phyloP scores from a whole-genome alignment of 2,329 filamentous ascomycete genomes.

The Penicillium sp. region DNA sequence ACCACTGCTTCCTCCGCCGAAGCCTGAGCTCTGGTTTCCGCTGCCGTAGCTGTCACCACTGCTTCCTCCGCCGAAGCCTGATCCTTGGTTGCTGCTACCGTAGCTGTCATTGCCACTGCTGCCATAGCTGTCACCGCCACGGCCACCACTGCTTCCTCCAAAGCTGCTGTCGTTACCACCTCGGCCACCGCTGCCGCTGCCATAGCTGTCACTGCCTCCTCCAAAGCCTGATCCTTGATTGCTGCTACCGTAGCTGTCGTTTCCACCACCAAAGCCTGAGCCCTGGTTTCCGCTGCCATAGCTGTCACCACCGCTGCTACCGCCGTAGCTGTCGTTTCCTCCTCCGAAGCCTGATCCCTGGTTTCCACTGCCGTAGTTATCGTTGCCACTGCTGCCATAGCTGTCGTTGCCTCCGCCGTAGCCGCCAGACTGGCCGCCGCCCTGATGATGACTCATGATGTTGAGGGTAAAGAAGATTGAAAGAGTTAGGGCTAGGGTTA shows the following conservation, averaged over 20 bases:
- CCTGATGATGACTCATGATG: slow-evolving; percentile 11
- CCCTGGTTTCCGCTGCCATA: not conserved
- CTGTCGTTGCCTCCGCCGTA: slow-evolving; percentile 3
- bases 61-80: not conserved
- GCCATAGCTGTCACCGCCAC: not conserved
- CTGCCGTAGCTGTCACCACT: not conserved
- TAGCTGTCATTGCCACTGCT: not conserved
- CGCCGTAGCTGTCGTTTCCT: slow-evolving; percentile 1
- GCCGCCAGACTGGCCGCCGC: slow-evolving; percentile 7
- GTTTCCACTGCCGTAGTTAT: slow-evolving; percentile 6
- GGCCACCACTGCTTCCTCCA: not conserved
- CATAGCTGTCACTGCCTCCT: not conserved
- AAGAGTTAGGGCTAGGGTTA: not conserved
- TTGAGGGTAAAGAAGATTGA: not conserved
- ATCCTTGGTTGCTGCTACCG: not conserved
- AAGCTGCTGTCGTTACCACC: not conserved
- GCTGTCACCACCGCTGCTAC: not conserved
- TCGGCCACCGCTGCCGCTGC: not conserved
- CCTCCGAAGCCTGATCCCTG: not conserved
- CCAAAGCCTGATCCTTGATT: not conserved
- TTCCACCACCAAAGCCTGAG: not conserved
- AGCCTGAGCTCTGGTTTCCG: not conserved
- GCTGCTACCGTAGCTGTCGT: not conserved
- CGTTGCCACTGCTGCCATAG: not conserved
- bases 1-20: not conserved